Conservation (phyloP, 805 yeast genomes). For the Candida dendrica region DNA sequence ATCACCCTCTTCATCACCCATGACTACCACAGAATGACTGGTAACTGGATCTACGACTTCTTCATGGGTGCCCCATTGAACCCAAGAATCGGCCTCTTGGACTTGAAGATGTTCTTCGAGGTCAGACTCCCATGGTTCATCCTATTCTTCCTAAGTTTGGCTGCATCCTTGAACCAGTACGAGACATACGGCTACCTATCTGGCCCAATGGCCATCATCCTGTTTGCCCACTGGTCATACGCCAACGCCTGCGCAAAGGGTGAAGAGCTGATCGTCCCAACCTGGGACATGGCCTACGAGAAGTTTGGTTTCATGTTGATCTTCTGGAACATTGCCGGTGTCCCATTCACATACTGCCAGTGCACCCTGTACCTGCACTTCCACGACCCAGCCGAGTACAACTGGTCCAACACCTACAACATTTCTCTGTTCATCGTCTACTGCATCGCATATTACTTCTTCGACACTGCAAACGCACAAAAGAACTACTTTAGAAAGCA, state of each 20-base stretch:
- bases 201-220: constrained; percentile 64
- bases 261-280: constrained; percentile 93
- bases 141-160: constrained; percentile 67
- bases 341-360: constrained; percentile 96
- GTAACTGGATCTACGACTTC: constrained; percentile 81
- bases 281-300: constrained; percentile 99
- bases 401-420: constrained; percentile 61
- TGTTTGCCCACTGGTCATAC: constrained; percentile 87
- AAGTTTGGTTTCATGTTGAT: constrained; percentile 98
- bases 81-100: constrained; percentile 89
- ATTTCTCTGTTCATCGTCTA: constrained; percentile 47
- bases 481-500: constrained; percentile 85
- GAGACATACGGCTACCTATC: constrained; percentile 76
- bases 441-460: constrained; percentile 76
- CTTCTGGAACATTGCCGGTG: constrained; percentile 99
- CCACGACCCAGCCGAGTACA: constrained; percentile 80
- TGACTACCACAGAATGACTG: constrained; percentile 87
- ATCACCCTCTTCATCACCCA: constrained; percentile 57
- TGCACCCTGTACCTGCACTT: constrained; percentile 77
- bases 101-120: constrained; percentile 94
- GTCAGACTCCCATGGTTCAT: constrained; percentile 97
- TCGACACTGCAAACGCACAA: constrained; percentile 92
- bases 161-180: constrained; percentile 70
- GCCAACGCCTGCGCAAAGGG: constrained; percentile 98
- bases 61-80: constrained; percentile 98